Evolutionary conservation across 441 rosid genomes (phyloP).

Genomic region (Daphne laureola): DNA sequence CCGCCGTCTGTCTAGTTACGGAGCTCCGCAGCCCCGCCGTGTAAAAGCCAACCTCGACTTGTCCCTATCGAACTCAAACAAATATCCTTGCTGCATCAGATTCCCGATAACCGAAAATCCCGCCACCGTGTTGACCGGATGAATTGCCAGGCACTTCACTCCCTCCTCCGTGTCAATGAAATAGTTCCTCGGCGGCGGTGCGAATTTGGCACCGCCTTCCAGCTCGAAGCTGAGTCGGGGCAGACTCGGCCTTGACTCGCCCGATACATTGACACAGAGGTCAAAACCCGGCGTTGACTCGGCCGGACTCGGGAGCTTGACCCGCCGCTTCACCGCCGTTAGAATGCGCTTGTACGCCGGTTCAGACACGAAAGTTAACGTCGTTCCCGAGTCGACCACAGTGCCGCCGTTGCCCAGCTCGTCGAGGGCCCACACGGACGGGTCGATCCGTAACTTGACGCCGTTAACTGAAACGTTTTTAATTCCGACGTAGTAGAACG

Average conservation of each 20-base stretch:
- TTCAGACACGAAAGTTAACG: conserved; percentile 43
- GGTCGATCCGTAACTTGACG: conserved; percentile 39
- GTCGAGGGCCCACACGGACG: conserved; percentile 67
- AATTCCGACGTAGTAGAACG: conserved; percentile 58
- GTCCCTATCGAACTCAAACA: conserved; percentile 67
- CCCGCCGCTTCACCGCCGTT: conserved; percentile 30
- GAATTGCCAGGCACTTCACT: conserved; percentile 60
- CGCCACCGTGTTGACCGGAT: conserved; percentile 29
- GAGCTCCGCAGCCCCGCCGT: conserved; percentile 52
- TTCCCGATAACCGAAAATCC: conserved; percentile 77
- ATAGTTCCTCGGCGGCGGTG: conserved; percentile 76
- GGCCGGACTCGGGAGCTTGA: conserved; percentile 32
- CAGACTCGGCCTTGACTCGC: conserved; percentile 23
- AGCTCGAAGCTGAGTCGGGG: conserved; percentile 54
- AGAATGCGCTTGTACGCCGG: conserved; percentile 47
- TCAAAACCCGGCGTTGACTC: conserved; percentile 57
- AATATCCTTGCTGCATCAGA: conserved; percentile 86
- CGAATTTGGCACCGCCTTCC: conserved; percentile 33
- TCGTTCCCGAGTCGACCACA: conserved; percentile 74
- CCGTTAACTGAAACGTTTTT: conserved; percentile 36
- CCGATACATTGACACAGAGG: conserved; percentile 61
- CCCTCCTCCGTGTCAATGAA: conserved; percentile 49
- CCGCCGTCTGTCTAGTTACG: conserved; percentile 21
- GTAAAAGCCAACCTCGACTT: conserved; percentile 67
- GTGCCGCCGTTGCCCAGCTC: conserved; percentile 73